A percentile compares a stretch with the other conserved stretches of the same genome.
These are phyloP conservation scores for Triticum turgidum DNA, from an alignment of 176 grass and related monocot genomes.

Conservation along the genomic window DNA sequence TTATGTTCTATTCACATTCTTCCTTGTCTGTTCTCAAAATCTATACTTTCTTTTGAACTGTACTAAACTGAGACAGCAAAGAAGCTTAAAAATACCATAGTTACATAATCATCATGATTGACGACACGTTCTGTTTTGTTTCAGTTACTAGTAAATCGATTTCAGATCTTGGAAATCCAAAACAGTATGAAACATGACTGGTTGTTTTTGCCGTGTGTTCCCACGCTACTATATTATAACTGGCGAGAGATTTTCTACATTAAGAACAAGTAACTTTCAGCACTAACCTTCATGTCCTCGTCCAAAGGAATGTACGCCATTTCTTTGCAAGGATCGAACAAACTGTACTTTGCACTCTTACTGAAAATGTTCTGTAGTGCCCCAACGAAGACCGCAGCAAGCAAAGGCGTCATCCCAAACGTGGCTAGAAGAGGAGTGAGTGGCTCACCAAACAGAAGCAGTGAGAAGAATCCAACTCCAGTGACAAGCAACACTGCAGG, in stretches of 20 bases:
- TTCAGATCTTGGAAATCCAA: not conserved
- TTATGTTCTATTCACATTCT: not conserved
- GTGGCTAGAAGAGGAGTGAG: constrained; percentile 67
- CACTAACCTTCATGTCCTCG: constrained; percentile 98
- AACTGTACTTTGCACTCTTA: constrained; percentile 99
- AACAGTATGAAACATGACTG: not conserved
- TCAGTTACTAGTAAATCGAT: not conserved
- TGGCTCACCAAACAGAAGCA: constrained; percentile 86
- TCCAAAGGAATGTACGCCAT: constrained; percentile 99
- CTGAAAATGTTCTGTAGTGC: constrained; percentile 99
- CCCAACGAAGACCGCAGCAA: constrained; percentile 94
- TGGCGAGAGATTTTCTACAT: not conserved
- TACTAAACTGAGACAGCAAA: too few relatives aligned
- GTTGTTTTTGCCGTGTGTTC: not conserved
- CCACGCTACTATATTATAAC: not conserved
- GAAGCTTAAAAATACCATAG: too few relatives aligned
- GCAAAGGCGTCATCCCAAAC: constrained; percentile 87
- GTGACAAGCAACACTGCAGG: constrained; percentile 91
- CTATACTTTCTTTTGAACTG: too few relatives aligned
- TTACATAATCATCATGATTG: too few relatives aligned
- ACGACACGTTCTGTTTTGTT: not conserved
- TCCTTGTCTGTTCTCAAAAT: not conserved
- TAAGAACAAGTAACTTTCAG: constrained; percentile 12
- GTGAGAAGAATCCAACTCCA: constrained; percentile 96
- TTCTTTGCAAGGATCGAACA: constrained; percentile 99